A percentile compares a stretch with the other conserved stretches of the same genome.
These are phyloP conservation scores for Citrullus colocynthis DNA, from an alignment of 306 rosid genomes.

Conservation along the genomic window DNA sequence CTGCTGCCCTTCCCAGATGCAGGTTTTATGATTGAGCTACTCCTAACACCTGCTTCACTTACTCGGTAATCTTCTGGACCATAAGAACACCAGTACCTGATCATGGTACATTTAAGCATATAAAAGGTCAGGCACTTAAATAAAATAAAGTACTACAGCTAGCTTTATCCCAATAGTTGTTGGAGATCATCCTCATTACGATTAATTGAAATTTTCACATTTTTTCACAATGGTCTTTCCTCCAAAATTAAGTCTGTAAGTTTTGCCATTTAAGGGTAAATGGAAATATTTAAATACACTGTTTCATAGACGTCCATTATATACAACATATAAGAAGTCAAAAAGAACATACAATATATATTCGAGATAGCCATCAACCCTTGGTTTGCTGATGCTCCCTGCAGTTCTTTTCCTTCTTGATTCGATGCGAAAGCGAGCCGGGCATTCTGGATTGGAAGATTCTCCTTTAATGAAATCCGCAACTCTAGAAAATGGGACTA, in stretches of 20 bases:
- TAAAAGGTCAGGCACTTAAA: background rate
- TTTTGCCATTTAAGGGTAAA: background rate
- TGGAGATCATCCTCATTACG: background rate
- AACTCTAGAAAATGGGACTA: constrained; percentile 60
- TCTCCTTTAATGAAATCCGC: constrained; percentile 75
- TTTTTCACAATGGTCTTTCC: background rate
- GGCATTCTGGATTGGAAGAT: constrained; percentile 51
- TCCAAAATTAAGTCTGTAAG: background rate
- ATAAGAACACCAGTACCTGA: constrained; percentile 58
- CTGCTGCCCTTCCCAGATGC: constrained; percentile 76
- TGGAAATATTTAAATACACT: background rate
- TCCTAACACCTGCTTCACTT: constrained; percentile 25
- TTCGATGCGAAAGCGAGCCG: constrained; percentile 61
- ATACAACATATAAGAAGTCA: background rate
- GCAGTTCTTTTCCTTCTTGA: constrained; percentile 55
- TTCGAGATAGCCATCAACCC: constrained; percentile 80
- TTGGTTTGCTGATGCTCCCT: constrained; percentile 57
- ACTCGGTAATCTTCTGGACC: constrained; percentile 80
- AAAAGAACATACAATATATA: constrained; percentile 46
- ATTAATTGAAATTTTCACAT: background rate
- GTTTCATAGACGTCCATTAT: background rate
- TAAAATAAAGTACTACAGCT: background rate
- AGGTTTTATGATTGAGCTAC: constrained; percentile 38
- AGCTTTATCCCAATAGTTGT: background rate
- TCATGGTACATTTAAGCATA: background rate